These are phyloP conservation scores for Chlamydomonas incerta DNA, from an alignment of 139 green algal genomes.

Conservation along the genomic window DNA sequence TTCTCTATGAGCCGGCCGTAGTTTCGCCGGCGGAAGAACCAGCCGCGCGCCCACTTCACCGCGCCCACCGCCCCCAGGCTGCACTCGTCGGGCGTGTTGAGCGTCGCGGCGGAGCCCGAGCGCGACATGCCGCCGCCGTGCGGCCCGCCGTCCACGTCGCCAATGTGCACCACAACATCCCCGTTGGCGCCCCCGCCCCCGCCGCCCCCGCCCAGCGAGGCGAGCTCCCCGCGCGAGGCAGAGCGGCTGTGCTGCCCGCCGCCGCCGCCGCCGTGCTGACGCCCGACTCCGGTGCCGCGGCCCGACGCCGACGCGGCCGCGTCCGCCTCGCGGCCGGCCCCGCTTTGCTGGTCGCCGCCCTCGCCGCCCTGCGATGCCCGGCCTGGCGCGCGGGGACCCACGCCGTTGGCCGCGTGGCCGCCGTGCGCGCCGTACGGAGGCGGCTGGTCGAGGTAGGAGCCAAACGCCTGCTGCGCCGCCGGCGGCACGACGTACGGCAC, in stretches of 20 bases:
- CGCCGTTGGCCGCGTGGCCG: not conserved
- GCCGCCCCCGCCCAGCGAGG: not conserved
- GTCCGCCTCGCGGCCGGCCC: not conserved
- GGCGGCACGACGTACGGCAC: slow-evolving; percentile 12
- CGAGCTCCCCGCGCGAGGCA: too few relatives aligned
- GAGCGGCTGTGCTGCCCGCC: too few relatives aligned
- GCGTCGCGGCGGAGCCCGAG: not conserved
- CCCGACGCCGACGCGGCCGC: not conserved
- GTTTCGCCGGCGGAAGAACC: slow-evolving; percentile 39
- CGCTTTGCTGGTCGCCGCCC: too few relatives aligned
- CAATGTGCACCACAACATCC: not conserved
- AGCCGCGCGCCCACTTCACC: slow-evolving; percentile 13
- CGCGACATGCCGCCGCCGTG: not conserved
- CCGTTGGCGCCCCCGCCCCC: not conserved
- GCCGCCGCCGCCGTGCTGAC: too few relatives aligned
- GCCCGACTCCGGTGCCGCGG: too few relatives aligned
- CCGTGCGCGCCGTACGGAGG: not conserved
- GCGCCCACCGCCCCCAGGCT: not conserved
- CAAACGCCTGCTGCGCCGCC: slow-evolving; percentile 7
- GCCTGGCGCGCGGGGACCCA: too few relatives aligned
- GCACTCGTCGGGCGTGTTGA: not conserved
- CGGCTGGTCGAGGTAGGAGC: slow-evolving; percentile 31
- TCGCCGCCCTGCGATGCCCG: not conserved
- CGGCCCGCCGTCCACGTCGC: not conserved
- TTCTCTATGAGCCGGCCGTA: slow-evolving; percentile 20